phyloP scores from a whole-genome alignment of 2,329 filamentous ascomycete species.

The Ceratocystis cacaofunesta region DNA sequence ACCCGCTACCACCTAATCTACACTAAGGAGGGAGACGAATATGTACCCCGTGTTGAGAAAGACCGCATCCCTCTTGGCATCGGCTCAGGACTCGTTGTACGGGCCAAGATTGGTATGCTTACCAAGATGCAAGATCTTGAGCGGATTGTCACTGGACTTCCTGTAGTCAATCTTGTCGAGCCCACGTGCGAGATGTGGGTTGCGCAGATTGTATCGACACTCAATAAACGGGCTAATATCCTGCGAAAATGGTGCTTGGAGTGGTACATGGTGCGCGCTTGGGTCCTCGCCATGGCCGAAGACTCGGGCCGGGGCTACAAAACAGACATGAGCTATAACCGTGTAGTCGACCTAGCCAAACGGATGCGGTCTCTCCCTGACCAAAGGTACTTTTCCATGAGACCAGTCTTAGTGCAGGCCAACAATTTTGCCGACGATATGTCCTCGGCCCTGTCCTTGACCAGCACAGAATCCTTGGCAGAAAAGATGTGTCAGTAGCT shows the following conservation, averaged over 20 bases:
- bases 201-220: constrained; percentile 11
- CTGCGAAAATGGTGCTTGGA: constrained; percentile 6
- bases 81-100: constrained; percentile 11
- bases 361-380: constrained; percentile 12
- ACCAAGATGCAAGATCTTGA: constrained; percentile 13
- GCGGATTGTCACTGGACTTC: constrained; percentile 11
- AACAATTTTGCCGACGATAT: constrained; percentile 14
- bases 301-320: constrained; percentile 7
- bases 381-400: constrained; percentile 13
- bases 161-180: constrained; percentile 8
- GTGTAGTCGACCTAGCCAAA: constrained; percentile 12
- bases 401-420: background rate
- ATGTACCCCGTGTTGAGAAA: constrained; percentile 13
- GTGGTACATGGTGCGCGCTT: constrained; percentile 14
- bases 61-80: constrained; percentile 14
- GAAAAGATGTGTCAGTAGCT: background rate
- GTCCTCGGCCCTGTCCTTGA: constrained; percentile 10
- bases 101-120: constrained; percentile 13
- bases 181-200: constrained; percentile 15
- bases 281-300: constrained; percentile 11
- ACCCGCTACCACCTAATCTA: constrained; percentile 14
- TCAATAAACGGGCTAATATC: constrained; percentile 6
- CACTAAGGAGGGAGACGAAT: constrained; percentile 3
- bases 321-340: constrained; percentile 15
- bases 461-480: constrained; percentile 3